phyloP scores from a whole-genome alignment of 768 basidiomycete genomes.

The Russula vinacea region DNA sequence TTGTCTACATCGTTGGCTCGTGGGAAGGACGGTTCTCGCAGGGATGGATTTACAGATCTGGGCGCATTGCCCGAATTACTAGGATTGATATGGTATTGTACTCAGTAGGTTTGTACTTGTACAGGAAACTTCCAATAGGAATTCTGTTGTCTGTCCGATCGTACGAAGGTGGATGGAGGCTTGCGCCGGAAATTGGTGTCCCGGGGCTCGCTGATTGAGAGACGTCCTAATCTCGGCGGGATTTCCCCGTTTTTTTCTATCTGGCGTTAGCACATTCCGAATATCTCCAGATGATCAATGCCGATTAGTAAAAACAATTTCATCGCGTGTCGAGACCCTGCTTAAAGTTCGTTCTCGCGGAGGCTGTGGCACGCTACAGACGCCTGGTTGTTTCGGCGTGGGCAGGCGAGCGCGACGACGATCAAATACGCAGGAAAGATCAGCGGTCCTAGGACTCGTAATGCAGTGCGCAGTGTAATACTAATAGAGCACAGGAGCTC shows the following conservation, averaged over 20 bases:
- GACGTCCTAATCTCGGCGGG: constrained; percentile 2
- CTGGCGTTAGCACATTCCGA: constrained; percentile 18
- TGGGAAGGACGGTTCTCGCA: constrained; percentile 7
- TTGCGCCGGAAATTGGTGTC: constrained; percentile 20
- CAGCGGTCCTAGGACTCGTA: not conserved
- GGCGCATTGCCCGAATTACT: constrained; percentile 7
- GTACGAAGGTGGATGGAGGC: constrained; percentile 14
- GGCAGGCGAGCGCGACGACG: not conserved
- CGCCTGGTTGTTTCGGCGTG: not conserved
- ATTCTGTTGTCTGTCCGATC: constrained; percentile 19
- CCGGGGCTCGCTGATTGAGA: constrained; percentile 14
- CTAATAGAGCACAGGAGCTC: not conserved
- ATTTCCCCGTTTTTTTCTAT: constrained; percentile 14
- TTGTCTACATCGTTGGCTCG: not conserved
- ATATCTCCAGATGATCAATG: not conserved
- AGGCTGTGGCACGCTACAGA: not conserved
- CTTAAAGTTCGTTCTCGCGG: constrained; percentile 1
- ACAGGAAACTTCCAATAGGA: constrained; percentile 24
- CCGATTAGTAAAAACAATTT: constrained; percentile 12
- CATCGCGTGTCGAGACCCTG: constrained; percentile 1
- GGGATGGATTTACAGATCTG: not conserved
- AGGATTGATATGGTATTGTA: constrained; percentile 9
- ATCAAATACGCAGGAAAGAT: not conserved
- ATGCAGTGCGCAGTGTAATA: not conserved
- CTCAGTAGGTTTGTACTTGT: constrained; percentile 8